These are phyloP conservation scores for Ganoderma leucocontextum DNA, from an alignment of 1,284 basidiomycete genomes.

Conservation along the genomic window DNA sequence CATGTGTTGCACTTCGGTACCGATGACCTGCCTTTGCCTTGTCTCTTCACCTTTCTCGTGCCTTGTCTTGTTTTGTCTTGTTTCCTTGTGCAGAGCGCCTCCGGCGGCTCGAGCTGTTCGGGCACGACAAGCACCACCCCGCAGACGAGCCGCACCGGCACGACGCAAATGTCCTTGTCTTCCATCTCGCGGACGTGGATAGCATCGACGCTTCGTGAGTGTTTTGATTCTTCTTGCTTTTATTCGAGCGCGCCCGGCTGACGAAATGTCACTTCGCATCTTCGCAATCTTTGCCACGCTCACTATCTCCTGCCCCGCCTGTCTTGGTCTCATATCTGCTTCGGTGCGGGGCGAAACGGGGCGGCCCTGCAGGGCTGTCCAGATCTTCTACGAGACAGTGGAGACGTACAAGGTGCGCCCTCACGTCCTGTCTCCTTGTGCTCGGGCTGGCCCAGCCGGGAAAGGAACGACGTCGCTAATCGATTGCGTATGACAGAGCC, in stretches of 20 bases:
- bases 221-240: background rate
- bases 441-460: background rate
- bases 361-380: constrained; percentile 68
- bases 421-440: background rate
- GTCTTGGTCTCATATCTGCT: background rate
- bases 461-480: background rate
- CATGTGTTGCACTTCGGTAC: background rate
- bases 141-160: constrained; percentile 84
- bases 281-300: constrained; percentile 21
- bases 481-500: constrained; percentile 51
- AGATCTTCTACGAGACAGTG: constrained; percentile 85
- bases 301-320: background rate
- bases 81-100: constrained; percentile 67
- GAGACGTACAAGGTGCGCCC: constrained; percentile 73
- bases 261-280: background rate
- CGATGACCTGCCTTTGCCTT: background rate
- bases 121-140: constrained; percentile 79
- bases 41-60: background rate
- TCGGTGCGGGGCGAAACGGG: background rate
- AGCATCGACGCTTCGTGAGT: constrained; percentile 85
- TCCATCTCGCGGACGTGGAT: constrained; percentile 84
- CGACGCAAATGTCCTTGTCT: constrained; percentile 81
- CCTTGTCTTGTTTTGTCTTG: background rate
- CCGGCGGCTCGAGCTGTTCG: constrained; percentile 84
- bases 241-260: background rate